Evolutionary conservation across 2,329 filamentous ascomycete genomes (phyloP).

Genomic region (Fusarium secorum): DNA sequence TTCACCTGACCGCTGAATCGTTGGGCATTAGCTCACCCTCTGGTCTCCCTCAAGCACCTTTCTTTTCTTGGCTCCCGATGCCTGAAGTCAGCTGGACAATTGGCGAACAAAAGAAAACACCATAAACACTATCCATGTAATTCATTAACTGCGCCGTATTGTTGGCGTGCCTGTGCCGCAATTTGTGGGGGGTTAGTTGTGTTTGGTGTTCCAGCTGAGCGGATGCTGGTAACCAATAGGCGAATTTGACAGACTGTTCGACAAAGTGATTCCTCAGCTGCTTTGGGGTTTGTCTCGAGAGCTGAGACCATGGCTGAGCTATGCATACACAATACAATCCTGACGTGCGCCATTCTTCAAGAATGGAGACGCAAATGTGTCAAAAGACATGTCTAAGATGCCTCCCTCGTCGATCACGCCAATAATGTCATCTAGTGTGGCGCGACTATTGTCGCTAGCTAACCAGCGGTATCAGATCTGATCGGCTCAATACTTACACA

Average conservation of each 20-base stretch:
- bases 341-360: background rate
- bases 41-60: background rate
- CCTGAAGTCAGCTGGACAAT: background rate
- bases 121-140: conserved; percentile 9
- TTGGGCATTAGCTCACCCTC: conserved; percentile 15
- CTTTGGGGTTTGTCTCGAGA: background rate
- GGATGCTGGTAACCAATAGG: conserved; percentile 38
- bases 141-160: conserved; percentile 13
- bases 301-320: background rate
- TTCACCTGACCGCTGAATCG: conserved; percentile 5
- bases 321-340: background rate
- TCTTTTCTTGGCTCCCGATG: conserved; percentile 2
- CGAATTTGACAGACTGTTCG: conserved; percentile 5
- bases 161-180: conserved; percentile 12
- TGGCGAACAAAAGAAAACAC: conserved; percentile 25
- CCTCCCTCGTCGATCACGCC: background rate
- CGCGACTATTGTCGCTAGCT: conserved; percentile 15
- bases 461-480: conserved; percentile 24
- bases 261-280: conserved; percentile 1
- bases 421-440: conserved; percentile 12
- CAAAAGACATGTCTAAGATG: conserved; percentile 19
- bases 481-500: conserved; percentile 30
- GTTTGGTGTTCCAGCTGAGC: conserved; percentile 33
- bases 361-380: background rate
- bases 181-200: conserved; percentile 20